These are phyloP conservation scores for Neocallimastix lanati DNA, from an alignment of 192 early-diverging fungal genomes.

Conservation along the genomic window DNA sequence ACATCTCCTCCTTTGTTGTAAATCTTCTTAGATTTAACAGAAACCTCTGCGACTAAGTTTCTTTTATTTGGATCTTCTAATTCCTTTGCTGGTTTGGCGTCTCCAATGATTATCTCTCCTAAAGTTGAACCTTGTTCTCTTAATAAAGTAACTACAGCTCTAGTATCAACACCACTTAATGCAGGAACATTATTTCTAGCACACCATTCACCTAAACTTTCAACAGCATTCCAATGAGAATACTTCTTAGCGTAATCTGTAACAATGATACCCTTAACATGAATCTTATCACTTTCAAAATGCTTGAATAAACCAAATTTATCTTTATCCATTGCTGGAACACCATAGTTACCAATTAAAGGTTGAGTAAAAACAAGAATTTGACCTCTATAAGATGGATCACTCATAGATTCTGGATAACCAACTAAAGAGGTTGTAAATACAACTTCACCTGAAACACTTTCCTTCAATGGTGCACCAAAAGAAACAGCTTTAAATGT, in stretches of 20 bases:
- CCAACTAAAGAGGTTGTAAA: slow-evolving; percentile 89
- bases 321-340: slow-evolving; percentile 54
- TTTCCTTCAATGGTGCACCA: slow-evolving; percentile 39
- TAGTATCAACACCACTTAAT: slow-evolving; percentile 80
- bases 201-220: slow-evolving; percentile 81
- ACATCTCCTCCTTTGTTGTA: slow-evolving; percentile 63
- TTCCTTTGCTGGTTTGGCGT: slow-evolving; percentile 13
- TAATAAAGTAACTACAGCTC: slow-evolving; percentile 66
- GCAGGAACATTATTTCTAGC: slow-evolving; percentile 62
- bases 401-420: slow-evolving; percentile 94
- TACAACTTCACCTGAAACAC: slow-evolving; percentile 73
- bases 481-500: slow-evolving; percentile 71
- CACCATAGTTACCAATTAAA: slow-evolving; percentile 90
- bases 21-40: slow-evolving; percentile 42
- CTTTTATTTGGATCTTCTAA: slow-evolving; percentile 52
- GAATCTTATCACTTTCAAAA: slow-evolving; percentile 75
- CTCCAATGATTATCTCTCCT: slow-evolving; percentile 51
- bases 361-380: slow-evolving; percentile 94
- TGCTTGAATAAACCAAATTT: slow-evolving; percentile 62
- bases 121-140: slow-evolving; percentile 74
- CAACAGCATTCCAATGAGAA: slow-evolving; percentile 86
- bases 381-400: slow-evolving; percentile 91
- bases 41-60: slow-evolving; percentile 66
- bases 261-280: slow-evolving; percentile 71
- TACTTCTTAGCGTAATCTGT: slow-evolving; percentile 79